Evolutionary conservation across 306 rosid genomes (phyloP).

Genomic region (Begonia fuchsioides): DNA sequence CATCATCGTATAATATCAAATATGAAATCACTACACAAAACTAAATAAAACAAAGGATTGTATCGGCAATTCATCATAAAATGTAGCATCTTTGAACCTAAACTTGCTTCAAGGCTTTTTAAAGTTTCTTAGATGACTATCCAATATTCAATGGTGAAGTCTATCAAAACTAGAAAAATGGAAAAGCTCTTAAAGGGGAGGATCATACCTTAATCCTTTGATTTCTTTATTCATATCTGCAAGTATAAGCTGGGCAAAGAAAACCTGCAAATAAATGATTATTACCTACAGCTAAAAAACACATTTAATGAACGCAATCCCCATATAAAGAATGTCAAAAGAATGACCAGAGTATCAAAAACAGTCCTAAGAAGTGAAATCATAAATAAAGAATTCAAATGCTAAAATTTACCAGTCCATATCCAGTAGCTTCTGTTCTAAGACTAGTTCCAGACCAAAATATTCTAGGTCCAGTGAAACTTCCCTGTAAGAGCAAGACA

Average conservation of each 20-base stretch:
- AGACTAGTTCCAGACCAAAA: slow-evolving; percentile 99
- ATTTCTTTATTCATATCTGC: slow-evolving; percentile 95
- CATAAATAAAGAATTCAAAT: too few relatives aligned
- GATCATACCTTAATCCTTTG: slow-evolving; percentile 81
- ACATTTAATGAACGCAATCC: slow-evolving; percentile 7
- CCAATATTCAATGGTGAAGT: too few relatives aligned
- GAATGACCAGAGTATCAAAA: neutral
- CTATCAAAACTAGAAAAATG: too few relatives aligned
- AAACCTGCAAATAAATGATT: slow-evolving; percentile 57
- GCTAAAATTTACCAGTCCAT: slow-evolving; percentile 74
- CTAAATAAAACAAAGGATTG: neutral
- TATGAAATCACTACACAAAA: neutral
- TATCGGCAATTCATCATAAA: slow-evolving; percentile 1
- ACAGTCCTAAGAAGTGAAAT: too few relatives aligned
- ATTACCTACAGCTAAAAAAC: slow-evolving; percentile 5
- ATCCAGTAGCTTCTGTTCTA: slow-evolving; percentile 97
- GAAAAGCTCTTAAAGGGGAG: neutral
- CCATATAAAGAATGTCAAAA: neutral
- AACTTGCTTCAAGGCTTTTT: too few relatives aligned
- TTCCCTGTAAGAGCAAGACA: slow-evolving; percentile 81
- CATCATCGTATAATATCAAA: slow-evolving; percentile 1
- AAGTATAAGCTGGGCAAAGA: slow-evolving; percentile 95
- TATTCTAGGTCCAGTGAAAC: slow-evolving; percentile 96
- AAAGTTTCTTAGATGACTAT: too few relatives aligned
- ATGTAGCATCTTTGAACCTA: too few relatives aligned